A percentile compares a stretch with the other conserved stretches of the same genome.
Conservation (phyloP, 345 rosid species). For the Noccaea bulbosa region DNA sequence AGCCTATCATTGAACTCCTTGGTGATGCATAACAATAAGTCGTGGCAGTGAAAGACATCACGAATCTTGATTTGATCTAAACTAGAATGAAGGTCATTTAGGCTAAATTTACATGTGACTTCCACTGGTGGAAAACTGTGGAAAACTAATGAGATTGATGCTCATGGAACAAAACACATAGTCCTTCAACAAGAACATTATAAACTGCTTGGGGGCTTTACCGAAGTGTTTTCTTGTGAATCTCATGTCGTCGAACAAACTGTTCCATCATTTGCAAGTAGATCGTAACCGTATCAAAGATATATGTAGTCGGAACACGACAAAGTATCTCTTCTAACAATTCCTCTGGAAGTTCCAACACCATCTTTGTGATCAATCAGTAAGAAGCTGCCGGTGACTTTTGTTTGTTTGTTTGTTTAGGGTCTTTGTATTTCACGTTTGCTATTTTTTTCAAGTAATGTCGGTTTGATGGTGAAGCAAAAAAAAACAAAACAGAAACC, state of each 20-base stretch:
- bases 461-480: not conserved
- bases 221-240: not conserved
- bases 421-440: not conserved
- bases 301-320: not conserved
- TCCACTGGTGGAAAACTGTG: too few species aligned
- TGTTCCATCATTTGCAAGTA: slow-evolving; percentile 1
- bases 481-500: not conserved
- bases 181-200: not conserved
- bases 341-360: not conserved
- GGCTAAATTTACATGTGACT: too few species aligned
- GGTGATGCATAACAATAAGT: too few species aligned
- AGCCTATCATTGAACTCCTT: not conserved
- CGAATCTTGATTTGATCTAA: too few species aligned
- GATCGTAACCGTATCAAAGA: not conserved
- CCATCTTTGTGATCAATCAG: not conserved
- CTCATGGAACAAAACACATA: too few species aligned
- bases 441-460: not conserved
- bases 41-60: too few species aligned
- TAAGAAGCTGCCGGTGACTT: not conserved
- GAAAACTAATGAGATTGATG: too few species aligned
- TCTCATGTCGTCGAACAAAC: not conserved
- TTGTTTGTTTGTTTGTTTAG: not conserved
- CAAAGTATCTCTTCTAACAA: slow-evolving; percentile 3
- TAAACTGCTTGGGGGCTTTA: not conserved
- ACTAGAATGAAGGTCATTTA: too few species aligned